Percentiles rank a stretch among this genome's conserved stretches.
Conservation (phyloP, 768 basidiomycete species). For the Favolaschia claudopus region DNA sequence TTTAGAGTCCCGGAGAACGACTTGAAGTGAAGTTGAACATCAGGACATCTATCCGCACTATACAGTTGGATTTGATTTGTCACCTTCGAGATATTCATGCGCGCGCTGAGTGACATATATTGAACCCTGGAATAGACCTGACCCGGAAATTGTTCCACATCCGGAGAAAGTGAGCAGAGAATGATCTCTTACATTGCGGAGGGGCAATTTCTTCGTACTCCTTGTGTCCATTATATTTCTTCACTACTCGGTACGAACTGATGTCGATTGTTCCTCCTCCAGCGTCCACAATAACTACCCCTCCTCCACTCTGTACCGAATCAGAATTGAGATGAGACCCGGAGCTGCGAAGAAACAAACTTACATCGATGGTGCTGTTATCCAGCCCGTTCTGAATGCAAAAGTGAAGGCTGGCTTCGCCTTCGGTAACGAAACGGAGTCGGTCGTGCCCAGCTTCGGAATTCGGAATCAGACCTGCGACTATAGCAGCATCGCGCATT, state of each 20-base stretch:
- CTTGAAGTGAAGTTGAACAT: slow-evolving; percentile 33
- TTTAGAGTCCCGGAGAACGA: slow-evolving; percentile 46
- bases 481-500: slow-evolving; percentile 54
- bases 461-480: slow-evolving; percentile 52
- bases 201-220: slow-evolving; percentile 58
- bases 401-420: slow-evolving; percentile 62
- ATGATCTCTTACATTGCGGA: slow-evolving; percentile 45
- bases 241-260: slow-evolving; percentile 56
- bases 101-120: slow-evolving; percentile 59
- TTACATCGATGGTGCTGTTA: slow-evolving; percentile 35
- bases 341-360: slow-evolving; percentile 8
- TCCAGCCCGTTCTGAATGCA: slow-evolving; percentile 51
- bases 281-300: slow-evolving; percentile 58
- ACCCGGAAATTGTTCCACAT: not conserved
- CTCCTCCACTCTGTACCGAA: slow-evolving; percentile 32
- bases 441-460: slow-evolving; percentile 44
- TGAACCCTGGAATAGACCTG: slow-evolving; percentile 60
- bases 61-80: not conserved
- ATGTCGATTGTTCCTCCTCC: slow-evolving; percentile 69
- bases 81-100: slow-evolving; percentile 48
- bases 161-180: slow-evolving; percentile 20
- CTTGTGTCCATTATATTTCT: slow-evolving; percentile 34
- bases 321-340: slow-evolving; percentile 15
- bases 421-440: slow-evolving; percentile 60
- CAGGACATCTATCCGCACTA: not conserved